Evolutionary conservation across 176 grass and related monocot species (phyloP).

Genomic region (Tuctoria greenei): DNA sequence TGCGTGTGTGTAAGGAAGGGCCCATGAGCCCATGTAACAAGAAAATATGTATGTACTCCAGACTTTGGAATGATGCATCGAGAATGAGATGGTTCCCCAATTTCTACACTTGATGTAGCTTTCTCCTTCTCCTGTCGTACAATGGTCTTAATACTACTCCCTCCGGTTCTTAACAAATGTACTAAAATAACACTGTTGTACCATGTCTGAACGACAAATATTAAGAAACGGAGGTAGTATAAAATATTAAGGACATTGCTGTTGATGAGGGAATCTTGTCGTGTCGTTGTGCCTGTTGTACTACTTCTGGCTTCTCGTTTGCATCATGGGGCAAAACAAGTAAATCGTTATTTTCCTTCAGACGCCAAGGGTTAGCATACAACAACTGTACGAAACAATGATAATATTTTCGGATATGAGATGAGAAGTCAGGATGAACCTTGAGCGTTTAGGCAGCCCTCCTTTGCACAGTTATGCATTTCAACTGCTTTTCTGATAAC

Average conservation of each 20-base stretch:
- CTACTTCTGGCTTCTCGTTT: constrained; percentile 12
- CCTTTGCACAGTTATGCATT: constrained; percentile 14
- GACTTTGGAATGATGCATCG: no score
- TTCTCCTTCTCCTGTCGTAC: constrained; percentile 14
- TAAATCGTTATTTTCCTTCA: constrained; percentile 11
- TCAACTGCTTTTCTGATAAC: background rate
- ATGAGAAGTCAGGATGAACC: constrained; percentile 16
- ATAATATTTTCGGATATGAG: constrained; percentile 18
- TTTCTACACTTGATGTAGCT: background rate
- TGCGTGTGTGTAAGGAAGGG: no score
- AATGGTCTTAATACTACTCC: constrained; percentile 15
- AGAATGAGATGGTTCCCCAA: background rate
- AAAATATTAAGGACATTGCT: constrained; percentile 17
- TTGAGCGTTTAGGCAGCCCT: background rate
- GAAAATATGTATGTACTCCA: no score
- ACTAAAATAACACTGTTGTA: no score
- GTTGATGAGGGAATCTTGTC: constrained; percentile 25
- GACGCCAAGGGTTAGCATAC: constrained; percentile 29
- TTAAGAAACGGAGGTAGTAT: no score
- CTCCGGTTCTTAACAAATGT: no score
- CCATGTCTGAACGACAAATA: no score
- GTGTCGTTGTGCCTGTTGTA: background rate
- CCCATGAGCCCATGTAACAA: no score
- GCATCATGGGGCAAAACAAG: constrained; percentile 5
- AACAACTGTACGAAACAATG: constrained; percentile 29